phyloP scores from a whole-genome alignment of 371 early-diverging fungal genomes.

The Syncephalastrum racemosum region DNA sequence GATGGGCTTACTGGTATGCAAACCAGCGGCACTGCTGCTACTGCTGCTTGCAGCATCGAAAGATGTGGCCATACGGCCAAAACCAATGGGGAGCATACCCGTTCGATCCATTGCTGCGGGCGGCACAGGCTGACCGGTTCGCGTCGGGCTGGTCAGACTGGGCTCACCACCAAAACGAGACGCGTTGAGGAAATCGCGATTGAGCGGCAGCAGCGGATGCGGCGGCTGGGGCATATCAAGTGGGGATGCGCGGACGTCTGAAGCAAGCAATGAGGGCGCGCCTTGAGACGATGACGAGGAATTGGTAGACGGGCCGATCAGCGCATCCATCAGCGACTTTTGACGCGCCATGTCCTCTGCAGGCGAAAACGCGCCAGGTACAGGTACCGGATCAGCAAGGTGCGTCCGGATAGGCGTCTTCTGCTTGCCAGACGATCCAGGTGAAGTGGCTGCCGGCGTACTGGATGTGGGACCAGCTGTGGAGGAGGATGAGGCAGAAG shows the following conservation, averaged over 20 bases:
- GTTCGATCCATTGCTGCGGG: constrained; percentile 1
- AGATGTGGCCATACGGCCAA: constrained; percentile 6
- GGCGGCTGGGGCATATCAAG: constrained; percentile 1
- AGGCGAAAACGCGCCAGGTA: constrained; percentile 1
- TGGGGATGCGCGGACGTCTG: too few species aligned
- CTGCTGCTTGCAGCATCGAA: constrained; percentile 11
- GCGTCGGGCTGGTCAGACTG: constrained; percentile 11
- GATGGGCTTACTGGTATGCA: too few species aligned
- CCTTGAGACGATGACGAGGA: not conserved
- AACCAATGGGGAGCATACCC: constrained; percentile 12
- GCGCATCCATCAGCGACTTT: constrained; percentile 20
- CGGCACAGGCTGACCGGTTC: constrained; percentile 2
- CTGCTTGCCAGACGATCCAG: too few species aligned
- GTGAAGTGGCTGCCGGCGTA: too few species aligned
- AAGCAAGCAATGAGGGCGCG: constrained; percentile 1
- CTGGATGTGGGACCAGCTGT: too few species aligned
- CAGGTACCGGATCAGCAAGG: too few species aligned
- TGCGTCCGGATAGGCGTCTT: too few species aligned
- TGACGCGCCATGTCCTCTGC: constrained; percentile 15
- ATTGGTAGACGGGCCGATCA: constrained; percentile 14
- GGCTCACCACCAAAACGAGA: too few species aligned
- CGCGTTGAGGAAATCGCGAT: not conserved
- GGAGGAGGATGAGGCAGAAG: too few species aligned
- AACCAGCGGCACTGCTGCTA: not conserved
- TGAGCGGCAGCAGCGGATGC: constrained; percentile 5